A percentile compares a stretch with the other conserved stretches of the same genome.
These are phyloP conservation scores for Acanthamoeba royreba DNA, from an alignment of 208 protist species.

Conservation along the genomic window DNA sequence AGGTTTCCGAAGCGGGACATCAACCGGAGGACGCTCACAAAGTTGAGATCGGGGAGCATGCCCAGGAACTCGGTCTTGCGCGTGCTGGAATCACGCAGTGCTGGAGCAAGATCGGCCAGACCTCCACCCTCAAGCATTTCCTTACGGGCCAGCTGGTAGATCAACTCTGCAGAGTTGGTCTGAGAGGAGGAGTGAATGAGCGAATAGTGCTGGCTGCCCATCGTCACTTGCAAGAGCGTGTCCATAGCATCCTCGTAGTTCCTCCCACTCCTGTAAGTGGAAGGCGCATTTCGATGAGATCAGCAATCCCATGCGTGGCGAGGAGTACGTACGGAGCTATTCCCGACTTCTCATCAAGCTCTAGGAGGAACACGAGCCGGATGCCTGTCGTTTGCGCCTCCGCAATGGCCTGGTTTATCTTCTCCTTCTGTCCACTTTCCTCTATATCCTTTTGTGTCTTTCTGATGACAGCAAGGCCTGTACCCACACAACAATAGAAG, in stretches of 20 bases:
- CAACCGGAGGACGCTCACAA: neutral
- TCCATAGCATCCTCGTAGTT: constrained; percentile 20
- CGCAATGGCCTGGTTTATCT: neutral
- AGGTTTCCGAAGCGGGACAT: constrained; percentile 10
- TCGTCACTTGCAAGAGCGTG: neutral
- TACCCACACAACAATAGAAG: neutral
- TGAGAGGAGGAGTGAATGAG: constrained; percentile 10
- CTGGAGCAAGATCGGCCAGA: neutral
- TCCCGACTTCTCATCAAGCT: neutral
- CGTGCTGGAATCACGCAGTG: neutral
- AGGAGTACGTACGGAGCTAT: neutral
- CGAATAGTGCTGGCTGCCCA: neutral
- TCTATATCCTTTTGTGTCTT: constrained; percentile 17
- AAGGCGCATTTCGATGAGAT: neutral
- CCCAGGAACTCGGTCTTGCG: neutral
- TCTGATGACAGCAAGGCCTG: neutral
- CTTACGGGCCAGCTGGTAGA: neutral
- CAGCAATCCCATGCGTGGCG: neutral
- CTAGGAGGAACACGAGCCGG: neutral
- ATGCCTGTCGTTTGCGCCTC: neutral
- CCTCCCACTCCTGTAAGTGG: neutral
- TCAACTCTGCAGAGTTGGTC: neutral
- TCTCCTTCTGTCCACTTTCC: neutral
- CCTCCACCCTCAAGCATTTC: neutral
- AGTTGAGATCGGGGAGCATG: neutral